Evolutionary conservation across 2,329 filamentous ascomycete species (phyloP), one percentile per base, ranked within the genome.

Genomic region (Diplocarpon rosae): DNA sequence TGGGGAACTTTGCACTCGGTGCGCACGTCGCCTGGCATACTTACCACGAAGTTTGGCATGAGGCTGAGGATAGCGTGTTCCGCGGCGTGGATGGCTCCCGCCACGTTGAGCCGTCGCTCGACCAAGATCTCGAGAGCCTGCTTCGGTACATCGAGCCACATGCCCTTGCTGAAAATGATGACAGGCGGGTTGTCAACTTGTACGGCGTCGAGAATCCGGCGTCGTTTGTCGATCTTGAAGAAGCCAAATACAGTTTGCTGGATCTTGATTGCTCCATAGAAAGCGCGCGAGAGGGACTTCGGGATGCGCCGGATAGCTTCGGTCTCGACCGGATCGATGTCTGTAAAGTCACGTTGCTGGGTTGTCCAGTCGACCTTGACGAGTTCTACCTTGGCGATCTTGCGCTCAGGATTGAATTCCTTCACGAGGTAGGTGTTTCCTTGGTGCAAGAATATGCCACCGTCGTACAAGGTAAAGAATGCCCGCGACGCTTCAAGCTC

Each of bases 341-440:
- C 89, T 0, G 89, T 96, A 62, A 77, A 95, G 63, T 96, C 90
- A 36, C 92, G 80, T 62, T 95, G 90, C 59, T 83, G 78, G 0
- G 92, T 98, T 1, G 82, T 94, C 89, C 89, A 98, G 59, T 95
- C 87, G 24, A 96, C 89, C 51, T 85, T 84, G 39, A 95, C 90
- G 48, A 78, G 77, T 63, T 92, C 83, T 3, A 98, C 92, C 53
- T 84, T 84, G 4, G 92, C 92, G 54, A 95, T 80, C 58, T 80
- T 81, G 49, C 75, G 75, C 29, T 92, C 85, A 1, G 85, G 82
- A 50, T 77, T 77, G 58, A 96, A 89, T 56, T 96, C 88, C 55
- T 87, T 84, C 42, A 98, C 85, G 2, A 96, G 73, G 59, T 95
- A 98, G 1, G 83, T 90, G 51, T 80, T 79, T n/a, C 92, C 92